These are phyloP conservation scores for Pyrenochaeta sp. DNA, from an alignment of 2,329 filamentous ascomycete species.

Conservation along the genomic window DNA sequence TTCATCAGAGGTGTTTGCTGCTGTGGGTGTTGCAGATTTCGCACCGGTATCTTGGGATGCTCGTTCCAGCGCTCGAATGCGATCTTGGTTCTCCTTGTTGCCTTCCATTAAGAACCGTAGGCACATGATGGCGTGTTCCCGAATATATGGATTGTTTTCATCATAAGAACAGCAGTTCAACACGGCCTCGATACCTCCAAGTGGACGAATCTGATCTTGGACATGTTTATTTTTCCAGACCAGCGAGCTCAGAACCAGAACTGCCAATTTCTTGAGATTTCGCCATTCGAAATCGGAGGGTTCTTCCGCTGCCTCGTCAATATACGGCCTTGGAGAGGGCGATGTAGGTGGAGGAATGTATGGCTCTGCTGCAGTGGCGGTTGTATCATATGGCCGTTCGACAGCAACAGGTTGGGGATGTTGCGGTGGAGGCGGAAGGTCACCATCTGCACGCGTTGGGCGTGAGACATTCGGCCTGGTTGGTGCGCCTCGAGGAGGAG, in stretches of 20 bases:
- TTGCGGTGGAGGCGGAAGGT: constrained; percentile 13
- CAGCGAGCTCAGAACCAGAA: constrained; percentile 86
- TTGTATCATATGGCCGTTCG: constrained; percentile 70
- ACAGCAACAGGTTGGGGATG: constrained; percentile 56
- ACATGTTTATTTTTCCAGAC: constrained; percentile 87
- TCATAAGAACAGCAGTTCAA: constrained; percentile 91
- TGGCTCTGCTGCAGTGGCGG: constrained; percentile 54
- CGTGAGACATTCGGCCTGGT: too few species aligned
- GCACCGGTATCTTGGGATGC: constrained; percentile 30
- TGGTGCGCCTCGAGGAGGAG: constrained; percentile 58
- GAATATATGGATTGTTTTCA: constrained; percentile 91
- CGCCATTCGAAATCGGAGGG: constrained; percentile 73
- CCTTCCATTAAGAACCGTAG: constrained; percentile 69
- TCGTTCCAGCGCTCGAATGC: constrained; percentile 68
- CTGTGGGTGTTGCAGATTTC: constrained; percentile 16
- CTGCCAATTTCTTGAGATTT: constrained; percentile 91
- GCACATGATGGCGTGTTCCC: constrained; percentile 73
- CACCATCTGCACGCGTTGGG: constrained; percentile 33
- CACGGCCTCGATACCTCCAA: constrained; percentile 86
- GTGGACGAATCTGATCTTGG: constrained; percentile 84
- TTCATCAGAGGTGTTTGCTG: constrained; percentile 6
- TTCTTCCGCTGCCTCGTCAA: constrained; percentile 59
- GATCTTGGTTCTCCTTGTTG: constrained; percentile 74
- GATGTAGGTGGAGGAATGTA: constrained; percentile 47
- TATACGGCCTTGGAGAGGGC: constrained; percentile 55